Evolutionary conservation across 192 early-diverging fungal species (phyloP), one percentile per base, ranked within the genome.

Genomic region (Linnemannia schmuckeri): DNA sequence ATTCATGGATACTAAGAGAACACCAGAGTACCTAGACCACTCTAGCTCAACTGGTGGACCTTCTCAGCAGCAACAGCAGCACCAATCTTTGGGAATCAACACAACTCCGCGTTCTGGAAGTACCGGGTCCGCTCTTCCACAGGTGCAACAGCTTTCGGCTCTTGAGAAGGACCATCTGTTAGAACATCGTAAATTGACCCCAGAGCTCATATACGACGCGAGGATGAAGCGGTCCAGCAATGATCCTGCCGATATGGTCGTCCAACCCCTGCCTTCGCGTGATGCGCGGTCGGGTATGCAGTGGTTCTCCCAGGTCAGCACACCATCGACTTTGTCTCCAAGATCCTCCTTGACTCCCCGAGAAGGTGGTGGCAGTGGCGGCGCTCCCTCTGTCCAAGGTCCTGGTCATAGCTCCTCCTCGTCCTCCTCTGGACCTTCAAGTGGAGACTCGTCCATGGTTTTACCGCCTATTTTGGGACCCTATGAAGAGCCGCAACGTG

Each of bases 241-340:
- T 30, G 84, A 87, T 66, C 77, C 82, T 4, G 49, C 77, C 3
- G 84, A 87, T 41, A 78, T 81, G 37, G 44, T 52, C 4, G 63
- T 87, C 8, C 84, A 81, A 47, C 84, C 79, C 2, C 24, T 87
- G 49, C 84, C 84, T 27, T 87, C 84, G 55, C 78, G 79, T 6
- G 84, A 81, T 76, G 63, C 76, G 9, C 75, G 84, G 6, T 81
- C 79, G 30, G 84, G 84, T 6, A 76, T 77, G 75, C 79, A 81
- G 20, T 87, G 84, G 84, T 87, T 78, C 72, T 87, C 84, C 22
- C 84, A 87, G 33, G 66, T 81, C 20, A 81, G n/a, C 27, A 74
- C 77, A 4, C 63, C 77, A 1, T 0, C 5, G 3, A 37, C 68
- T 5, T 47, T 55, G 4, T 66, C 81, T 35, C 24, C 68, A 54